Evolutionary conservation across 78 protist species (phyloP), one percentile per base, ranked within the genome.

Genomic region (Dictyostelium purpureum): DNA sequence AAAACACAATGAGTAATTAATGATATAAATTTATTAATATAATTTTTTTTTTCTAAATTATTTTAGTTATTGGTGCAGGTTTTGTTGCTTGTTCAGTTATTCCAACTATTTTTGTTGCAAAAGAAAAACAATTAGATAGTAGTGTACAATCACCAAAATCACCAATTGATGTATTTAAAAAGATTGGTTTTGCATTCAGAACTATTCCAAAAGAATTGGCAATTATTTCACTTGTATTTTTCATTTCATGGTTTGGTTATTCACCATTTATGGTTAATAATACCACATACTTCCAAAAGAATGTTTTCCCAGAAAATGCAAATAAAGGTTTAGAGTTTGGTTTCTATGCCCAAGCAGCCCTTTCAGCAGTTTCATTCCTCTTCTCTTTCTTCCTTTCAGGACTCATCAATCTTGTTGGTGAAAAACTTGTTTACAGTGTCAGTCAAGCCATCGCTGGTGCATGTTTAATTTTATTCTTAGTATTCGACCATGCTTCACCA

Each of bases 211-310:
- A 38, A 37, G 70, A 78, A 37, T 35, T 89, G 80, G 75, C 49
- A 26, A n/a, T 77, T 0, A 81, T 89, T 31, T 70, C 65, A 18
- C 9, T 79, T 7, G 94, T 89, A 26, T 67, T 89, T 74, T 89
- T 89, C 40, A 31, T 89, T 37, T 42, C 70, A 14, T 89, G 94
- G 94, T 78, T 76, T 57, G 94, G 90, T 12, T 89, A 35, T 26
- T 71, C 85, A 47, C 94, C 94, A 71, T 79, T 57, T 65, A 79
- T 89, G 89, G 88, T 89, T 16, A 63, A 28, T 4, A 79, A 42
- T 31, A 79, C 94, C 7, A 47, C 49, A 0, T 89, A 71, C 67
- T 89, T 79, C 65, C 79, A 73, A n/a, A 1, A 31, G 2, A 76
- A 89, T 65, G 94, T 80, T 24, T 45, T 26, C 19, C 65, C 76